These are phyloP conservation scores for Agrocybe chaxingu DNA, from an alignment of 768 basidiomycete genomes.

Conservation along the genomic window DNA sequence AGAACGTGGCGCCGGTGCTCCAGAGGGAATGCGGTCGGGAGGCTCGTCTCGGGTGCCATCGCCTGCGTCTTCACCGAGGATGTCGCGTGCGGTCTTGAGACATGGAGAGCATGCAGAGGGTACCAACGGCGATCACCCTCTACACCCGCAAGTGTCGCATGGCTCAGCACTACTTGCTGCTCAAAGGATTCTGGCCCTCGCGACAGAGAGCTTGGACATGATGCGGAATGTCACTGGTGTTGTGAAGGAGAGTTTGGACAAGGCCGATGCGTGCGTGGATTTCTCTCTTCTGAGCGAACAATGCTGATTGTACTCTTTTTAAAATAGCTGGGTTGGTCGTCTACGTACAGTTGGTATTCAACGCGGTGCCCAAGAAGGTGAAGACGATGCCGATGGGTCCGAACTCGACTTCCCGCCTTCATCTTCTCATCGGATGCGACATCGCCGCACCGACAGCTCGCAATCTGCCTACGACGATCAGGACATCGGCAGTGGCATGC, in stretches of 20 bases:
- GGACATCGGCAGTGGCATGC: conserved; percentile 13
- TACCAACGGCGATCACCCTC: background rate
- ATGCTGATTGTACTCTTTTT: conserved; percentile 9
- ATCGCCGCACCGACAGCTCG: conserved; percentile 20
- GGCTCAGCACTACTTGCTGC: conserved; percentile 69
- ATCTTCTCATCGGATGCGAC: conserved; percentile 3
- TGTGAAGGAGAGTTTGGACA: conserved; percentile 82
- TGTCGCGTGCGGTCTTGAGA: conserved; percentile 4
- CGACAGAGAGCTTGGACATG: conserved; percentile 92
- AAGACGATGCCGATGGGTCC: conserved; percentile 9
- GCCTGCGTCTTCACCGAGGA: conserved; percentile 12
- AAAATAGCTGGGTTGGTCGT: conserved; percentile 75
- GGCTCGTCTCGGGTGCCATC: conserved; percentile 25
- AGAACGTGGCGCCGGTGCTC: conserved; percentile 36
- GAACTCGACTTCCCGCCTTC: conserved; percentile 8
- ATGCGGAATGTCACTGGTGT: conserved; percentile 85
- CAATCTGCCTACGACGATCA: conserved; percentile 16
- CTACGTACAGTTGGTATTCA: conserved; percentile 76
- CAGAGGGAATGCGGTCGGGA: conserved; percentile 18
- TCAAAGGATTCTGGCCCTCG: conserved; percentile 76
- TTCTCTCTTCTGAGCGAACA: conserved; percentile 7
- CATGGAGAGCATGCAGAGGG: conserved; percentile 10
- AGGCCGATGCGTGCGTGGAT: conserved; percentile 73
- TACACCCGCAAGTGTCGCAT: background rate
- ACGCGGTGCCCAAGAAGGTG: conserved; percentile 34